Percentiles rank a stretch among this genome's conserved stretches.
Evolutionary conservation across 2,329 filamentous ascomycete genomes (phyloP).

Genomic region (Aureobasidium zeae): DNA sequence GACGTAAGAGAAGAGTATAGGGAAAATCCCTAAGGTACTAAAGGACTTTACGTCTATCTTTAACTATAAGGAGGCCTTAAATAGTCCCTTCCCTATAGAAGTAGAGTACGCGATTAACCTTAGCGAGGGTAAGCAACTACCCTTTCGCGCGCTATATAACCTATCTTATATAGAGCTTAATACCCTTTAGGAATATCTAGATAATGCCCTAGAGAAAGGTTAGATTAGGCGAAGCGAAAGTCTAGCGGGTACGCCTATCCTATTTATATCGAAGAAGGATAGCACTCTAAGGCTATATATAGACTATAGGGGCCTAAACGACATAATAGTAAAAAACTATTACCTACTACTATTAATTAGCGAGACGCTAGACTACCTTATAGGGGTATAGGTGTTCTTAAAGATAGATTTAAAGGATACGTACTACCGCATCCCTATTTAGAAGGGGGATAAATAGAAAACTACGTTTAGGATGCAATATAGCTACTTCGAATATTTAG

Average conservation of each 20-base stretch:
- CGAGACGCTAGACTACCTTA: conserved; percentile 21
- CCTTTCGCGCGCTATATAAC: no score
- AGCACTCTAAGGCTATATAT: conserved; percentile 22
- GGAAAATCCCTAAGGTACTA: no score
- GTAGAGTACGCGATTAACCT: no score
- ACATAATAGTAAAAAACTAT: conserved; percentile 27
- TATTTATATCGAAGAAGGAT: conserved; percentile 20
- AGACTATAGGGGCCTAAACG: conserved; percentile 27
- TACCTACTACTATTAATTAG: conserved; percentile 24
- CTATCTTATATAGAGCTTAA: no score
- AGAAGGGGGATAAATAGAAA: conserved; percentile 20
- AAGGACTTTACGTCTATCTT: no score
- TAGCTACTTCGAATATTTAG: conserved; percentile 21
- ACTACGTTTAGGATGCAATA: conserved; percentile 21
- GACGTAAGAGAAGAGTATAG: no score
- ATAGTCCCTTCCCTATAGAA: no score
- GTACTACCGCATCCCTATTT: conserved; percentile 24
- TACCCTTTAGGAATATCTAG: no score
- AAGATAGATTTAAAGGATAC: conserved; percentile 22
- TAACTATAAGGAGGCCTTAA: no score
- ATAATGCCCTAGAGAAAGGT: no score
- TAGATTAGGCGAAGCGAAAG: no score
- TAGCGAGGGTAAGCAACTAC: no score
- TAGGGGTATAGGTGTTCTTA: conserved; percentile 17
- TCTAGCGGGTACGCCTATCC: conserved; percentile 16